Base-by-base conservation (phyloP, 1,139 yeast genomes). In the Pneumocystis oryctolagi region DNA sequence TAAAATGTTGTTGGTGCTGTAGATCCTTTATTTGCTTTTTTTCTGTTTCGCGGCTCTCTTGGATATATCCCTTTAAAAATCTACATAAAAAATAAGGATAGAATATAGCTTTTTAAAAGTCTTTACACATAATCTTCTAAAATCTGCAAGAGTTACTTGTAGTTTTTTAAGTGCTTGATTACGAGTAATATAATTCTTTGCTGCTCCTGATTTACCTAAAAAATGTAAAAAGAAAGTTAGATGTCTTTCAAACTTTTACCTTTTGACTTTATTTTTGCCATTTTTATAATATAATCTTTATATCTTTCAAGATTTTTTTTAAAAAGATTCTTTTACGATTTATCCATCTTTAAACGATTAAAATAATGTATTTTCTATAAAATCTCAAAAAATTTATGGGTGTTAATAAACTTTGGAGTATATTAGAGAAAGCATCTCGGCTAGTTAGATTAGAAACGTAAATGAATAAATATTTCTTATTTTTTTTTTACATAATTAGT, bases 1-100 rank as follows among this genome's bases (percentile, higher is more conserved):
- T 94, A 92, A 74, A 94, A 94, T 3, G 98, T 94, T 34, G 87
- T 87, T 61, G 96, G 96, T 25, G 95, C 95, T 16, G 97, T 89
- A 30, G 96, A 87, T 31, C 98, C 98, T 75, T 89, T 90, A 76
- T 90, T 92, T 66, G 97, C 97, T 80, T 89, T 90, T 83, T 87
- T 89, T 78, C 89, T 90, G 76, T 88, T 89, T 71, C 94, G 80
- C 62, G 98, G 97, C 73, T 92, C 98, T 74, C 99, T 82, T 64
- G 99, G 99, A 74, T 76, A 77, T 66, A 77, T 76, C 61, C 99
- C 99, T 74, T 92, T 92, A 81, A 92, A 89, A 73, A 92, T 92
- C 80, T 98, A 92, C 71, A 20, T 16, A 12, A 47, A 25, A 47
- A 3, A 92, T 81, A 72, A 95, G n/a, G 82, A 77, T 95, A 84